A percentile compares a stretch with the other conserved stretches of the same genome.
Evolutionary conservation across 148 eudicot species (phyloP).

Genomic region (Silene uniflora): DNA sequence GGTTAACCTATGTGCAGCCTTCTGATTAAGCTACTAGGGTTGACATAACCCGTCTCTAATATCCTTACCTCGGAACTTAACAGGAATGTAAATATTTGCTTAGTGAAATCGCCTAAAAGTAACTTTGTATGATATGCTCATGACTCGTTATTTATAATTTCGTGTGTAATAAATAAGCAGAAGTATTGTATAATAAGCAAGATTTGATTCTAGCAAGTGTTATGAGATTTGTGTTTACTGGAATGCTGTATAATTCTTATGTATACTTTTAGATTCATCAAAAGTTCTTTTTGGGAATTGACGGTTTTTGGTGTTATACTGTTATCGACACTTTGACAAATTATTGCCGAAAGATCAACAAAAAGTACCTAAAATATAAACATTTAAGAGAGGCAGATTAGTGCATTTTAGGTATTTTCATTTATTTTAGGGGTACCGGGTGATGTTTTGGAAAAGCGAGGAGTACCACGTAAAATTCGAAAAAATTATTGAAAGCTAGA

Average conservation of each 20-base stretch:
- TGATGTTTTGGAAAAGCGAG: no score
- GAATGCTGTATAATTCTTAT: neutral
- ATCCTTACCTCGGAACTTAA: conserved; percentile 5
- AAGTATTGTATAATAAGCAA: no score
- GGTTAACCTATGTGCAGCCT: conserved; percentile 69
- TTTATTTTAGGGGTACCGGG: no score
- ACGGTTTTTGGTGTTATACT: no score
- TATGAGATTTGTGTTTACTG: no score
- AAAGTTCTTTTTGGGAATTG: neutral
- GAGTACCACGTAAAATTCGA: no score
- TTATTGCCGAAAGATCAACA: no score
- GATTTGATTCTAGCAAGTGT: no score
- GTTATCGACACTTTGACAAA: no score
- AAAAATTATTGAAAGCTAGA: neutral
- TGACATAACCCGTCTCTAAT: conserved; percentile 13
- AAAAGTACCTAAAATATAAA: no score
- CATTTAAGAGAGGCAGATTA: no score
- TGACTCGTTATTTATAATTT: neutral
- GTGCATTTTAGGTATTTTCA: no score
- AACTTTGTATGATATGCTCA: neutral
- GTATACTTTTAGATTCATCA: neutral
- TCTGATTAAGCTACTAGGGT: conserved; percentile 30
- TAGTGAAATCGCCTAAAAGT: neutral
- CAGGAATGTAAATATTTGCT: conserved; percentile 16
- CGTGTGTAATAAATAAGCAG: neutral